Percentiles rank a stretch among this genome's conserved stretches.
phyloP scores from a whole-genome alignment of 2,329 filamentous ascomycete genomes.

The Fonsecaea pedrosoi region DNA sequence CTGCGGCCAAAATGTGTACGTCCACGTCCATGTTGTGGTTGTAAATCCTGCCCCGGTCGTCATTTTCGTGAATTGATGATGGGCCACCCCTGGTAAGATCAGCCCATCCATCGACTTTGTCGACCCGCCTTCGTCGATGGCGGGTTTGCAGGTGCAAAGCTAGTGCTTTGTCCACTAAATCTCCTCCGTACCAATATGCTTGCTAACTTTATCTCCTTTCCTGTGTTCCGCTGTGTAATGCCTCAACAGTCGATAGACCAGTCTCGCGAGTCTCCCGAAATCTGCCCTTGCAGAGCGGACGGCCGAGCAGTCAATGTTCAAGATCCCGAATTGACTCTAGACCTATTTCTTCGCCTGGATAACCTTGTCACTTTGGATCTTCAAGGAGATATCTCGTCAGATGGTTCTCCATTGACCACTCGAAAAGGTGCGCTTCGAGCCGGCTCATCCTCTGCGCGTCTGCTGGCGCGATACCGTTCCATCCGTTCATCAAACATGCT shows the following conservation, averaged over 20 bases:
- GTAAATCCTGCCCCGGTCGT: background rate
- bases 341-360: background rate
- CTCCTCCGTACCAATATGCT: background rate
- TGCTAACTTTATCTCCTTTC: background rate
- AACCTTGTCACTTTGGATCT: background rate
- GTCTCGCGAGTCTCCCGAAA: background rate
- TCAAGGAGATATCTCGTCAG: constrained; percentile 4
- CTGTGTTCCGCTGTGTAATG: background rate
- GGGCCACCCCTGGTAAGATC: background rate
- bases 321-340: background rate
- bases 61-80: background rate
- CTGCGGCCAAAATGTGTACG: background rate
- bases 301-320: background rate
- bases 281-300: background rate
- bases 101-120: background rate
- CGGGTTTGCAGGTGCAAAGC: background rate
- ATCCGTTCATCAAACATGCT: constrained; percentile 19
- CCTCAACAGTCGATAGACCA: background rate
- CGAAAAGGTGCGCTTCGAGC: constrained; percentile 13
- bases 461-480: constrained; percentile 3
- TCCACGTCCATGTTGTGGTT: background rate
- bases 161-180: background rate
- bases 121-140: background rate
- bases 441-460: constrained; percentile 9
- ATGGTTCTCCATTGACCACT: constrained; percentile 17